phyloP scores from a whole-genome alignment of 2,329 filamentous ascomycete genomes.

The Clonostachys sp. region DNA sequence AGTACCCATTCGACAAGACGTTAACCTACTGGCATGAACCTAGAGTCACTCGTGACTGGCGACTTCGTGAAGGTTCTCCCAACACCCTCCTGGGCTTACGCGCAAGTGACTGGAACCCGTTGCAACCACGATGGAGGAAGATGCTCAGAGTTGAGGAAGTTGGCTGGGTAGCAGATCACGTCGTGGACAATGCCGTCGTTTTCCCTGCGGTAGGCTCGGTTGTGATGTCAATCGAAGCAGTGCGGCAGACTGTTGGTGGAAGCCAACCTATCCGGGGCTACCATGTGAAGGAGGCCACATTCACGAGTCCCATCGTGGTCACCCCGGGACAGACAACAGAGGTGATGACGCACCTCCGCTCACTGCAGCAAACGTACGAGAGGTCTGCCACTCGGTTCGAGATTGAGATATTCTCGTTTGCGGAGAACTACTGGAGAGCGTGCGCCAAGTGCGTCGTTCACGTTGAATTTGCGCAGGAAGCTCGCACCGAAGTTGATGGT shows the following conservation, averaged over 20 bases:
- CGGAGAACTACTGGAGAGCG: no score
- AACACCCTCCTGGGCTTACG: conserved; percentile 14
- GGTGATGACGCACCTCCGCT: no score
- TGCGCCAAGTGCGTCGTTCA: no score
- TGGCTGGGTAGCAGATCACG: conserved; percentile 25
- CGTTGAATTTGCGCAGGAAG: no score
- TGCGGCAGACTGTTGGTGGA: not conserved
- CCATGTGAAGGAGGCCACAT: not conserved
- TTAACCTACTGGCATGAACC: conserved; percentile 11
- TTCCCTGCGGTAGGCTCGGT: conserved; percentile 25
- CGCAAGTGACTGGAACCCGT: conserved; percentile 8
- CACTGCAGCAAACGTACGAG: no score
- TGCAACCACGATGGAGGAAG: conserved; percentile 24
- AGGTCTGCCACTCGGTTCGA: no score
- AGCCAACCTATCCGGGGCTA: not conserved
- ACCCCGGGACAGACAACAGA: no score
- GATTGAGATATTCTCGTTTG: no score
- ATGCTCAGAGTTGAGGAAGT: conserved; percentile 14
- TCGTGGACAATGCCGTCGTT: conserved; percentile 11
- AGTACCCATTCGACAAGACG: conserved; percentile 14
- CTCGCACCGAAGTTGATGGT: no score
- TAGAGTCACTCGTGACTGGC: conserved; percentile 13
- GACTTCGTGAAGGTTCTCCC: conserved; percentile 9
- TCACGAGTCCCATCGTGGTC: not conserved
- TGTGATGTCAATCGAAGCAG: conserved; percentile 22